Percentiles rank a stretch among this genome's conserved stretches.
Evolutionary conservation across 2,329 filamentous ascomycete species (phyloP).

Genomic region (Colletotrichum theobromicola): DNA sequence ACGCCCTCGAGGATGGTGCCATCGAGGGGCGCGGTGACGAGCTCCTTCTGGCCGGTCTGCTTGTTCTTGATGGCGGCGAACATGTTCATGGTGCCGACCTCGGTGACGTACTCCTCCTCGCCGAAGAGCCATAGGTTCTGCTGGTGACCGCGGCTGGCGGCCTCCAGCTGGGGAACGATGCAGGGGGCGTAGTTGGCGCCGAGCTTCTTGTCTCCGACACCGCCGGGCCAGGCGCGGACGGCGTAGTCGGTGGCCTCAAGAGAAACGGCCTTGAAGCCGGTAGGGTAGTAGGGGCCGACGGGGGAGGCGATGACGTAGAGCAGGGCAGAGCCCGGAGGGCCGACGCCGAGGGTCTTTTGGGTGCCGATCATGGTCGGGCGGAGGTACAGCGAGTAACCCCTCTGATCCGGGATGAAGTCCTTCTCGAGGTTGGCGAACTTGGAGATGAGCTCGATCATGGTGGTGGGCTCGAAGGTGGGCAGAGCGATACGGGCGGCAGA

Average conservation of each 20-base stretch:
- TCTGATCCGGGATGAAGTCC: slow-evolving; percentile 85
- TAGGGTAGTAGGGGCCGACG: slow-evolving; percentile 97
- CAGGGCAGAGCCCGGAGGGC: slow-evolving; percentile 88
- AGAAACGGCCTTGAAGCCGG: slow-evolving; percentile 95
- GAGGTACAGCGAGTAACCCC: slow-evolving; percentile 94
- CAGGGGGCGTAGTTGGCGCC: slow-evolving; percentile 99
- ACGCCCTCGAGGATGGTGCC: slow-evolving; percentile 97
- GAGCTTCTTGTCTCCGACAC: slow-evolving; percentile 97
- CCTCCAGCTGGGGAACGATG: slow-evolving; percentile 94
- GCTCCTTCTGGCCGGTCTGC: slow-evolving; percentile 87
- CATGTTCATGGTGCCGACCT: slow-evolving; percentile 99
- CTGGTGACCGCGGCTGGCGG: slow-evolving; percentile 90
- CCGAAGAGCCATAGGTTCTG: slow-evolving; percentile 99
- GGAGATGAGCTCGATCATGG: slow-evolving; percentile 81
- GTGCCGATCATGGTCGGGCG: slow-evolving; percentile 98
- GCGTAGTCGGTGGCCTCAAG: slow-evolving; percentile 97
- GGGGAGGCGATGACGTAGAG: slow-evolving; percentile 96
- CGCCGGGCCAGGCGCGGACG: slow-evolving; percentile 95
- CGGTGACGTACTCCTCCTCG: slow-evolving; percentile 92
- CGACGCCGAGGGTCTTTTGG: slow-evolving; percentile 90
- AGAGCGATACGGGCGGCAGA: slow-evolving; percentile 91
- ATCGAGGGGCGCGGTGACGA: slow-evolving; percentile 93
- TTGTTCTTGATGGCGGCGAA: slow-evolving; percentile 87
- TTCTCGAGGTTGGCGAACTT: slow-evolving; percentile 81
- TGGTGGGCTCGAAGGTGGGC: slow-evolving; percentile 79